Evolutionary conservation across 192 early-diverging fungal genomes (phyloP), one percentile per base, ranked within the genome.

Genomic region (Coemansia sp.): DNA sequence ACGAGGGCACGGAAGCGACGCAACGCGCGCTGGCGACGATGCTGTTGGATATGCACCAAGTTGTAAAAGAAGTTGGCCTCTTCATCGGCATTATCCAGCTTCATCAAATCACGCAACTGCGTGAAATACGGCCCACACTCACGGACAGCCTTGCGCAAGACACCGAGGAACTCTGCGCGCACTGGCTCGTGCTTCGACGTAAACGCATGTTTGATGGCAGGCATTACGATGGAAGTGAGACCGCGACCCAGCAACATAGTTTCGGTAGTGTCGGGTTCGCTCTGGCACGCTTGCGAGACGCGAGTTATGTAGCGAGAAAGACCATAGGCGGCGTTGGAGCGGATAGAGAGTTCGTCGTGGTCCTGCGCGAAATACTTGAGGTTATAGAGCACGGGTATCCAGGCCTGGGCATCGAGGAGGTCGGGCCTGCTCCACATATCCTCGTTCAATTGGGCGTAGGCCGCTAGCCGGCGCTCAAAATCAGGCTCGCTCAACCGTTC

Each of bases 41-140:
- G 98, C 17, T 92, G 80, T 84, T 99, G 98, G 65, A 99, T 88
- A 68, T 99, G 98, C 66, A 94, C 87, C 62, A 98, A 88, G 72
- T 99, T 99, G 77, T 87, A 89, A 74, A 98, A 99, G 82, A 99
- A 95, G 64, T 90, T 96, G 5, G 93, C 89, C 69, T 99, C 72
- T 45, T 81, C 72, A 14, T 82, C 77, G 5, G n/a, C 25, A n/a
- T n/a, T 64, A n/a, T 79, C 82, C 66, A 84, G 74, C 19, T 61
- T 64, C 14, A 37, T 36, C n/a, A 77, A 68, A 7, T 84, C 82
- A 31, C 65, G 62, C 62, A 85, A 63, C 70, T 85, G 78, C 39
- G 65, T 69, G 59, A 80, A 74, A 48, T 67, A 51, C 31, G 58
- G 27, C 10, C 67, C 77, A 53, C 77, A 80, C 64, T 77, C 76